phyloP scores from a whole-genome alignment of 192 early-diverging fungal species.

The Chytriomyces confervae region DNA sequence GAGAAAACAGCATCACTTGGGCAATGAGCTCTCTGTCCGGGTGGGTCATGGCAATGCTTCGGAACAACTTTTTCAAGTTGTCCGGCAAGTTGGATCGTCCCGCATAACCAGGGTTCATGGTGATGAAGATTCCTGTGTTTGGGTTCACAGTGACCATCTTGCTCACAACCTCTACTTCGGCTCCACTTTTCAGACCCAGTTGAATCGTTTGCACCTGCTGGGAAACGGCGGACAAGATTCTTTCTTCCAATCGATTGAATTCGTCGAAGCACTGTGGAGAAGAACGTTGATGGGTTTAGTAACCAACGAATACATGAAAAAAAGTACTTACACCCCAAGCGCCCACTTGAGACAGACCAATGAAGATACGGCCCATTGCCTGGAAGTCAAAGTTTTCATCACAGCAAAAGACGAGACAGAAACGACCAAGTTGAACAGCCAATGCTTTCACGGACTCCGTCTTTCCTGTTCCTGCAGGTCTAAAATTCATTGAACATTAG shows the following conservation, averaged over 20 bases:
- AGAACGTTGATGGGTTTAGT: not conserved
- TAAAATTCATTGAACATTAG: not conserved
- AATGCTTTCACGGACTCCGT: slow-evolving; percentile 99
- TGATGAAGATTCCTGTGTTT: slow-evolving; percentile 77
- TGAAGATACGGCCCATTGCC: slow-evolving; percentile 99
- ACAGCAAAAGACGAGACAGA: slow-evolving; percentile 99
- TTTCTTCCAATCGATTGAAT: slow-evolving; percentile 98
- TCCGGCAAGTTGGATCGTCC: slow-evolving; percentile 98
- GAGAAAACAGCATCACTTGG: slow-evolving; percentile 99
- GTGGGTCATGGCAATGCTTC: slow-evolving; percentile 98
- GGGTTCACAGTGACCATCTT: slow-evolving; percentile 84
- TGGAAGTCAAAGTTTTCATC: slow-evolving; percentile 99
- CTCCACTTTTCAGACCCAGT: slow-evolving; percentile 80
- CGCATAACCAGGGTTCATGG: slow-evolving; percentile 99
- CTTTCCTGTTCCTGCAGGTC: slow-evolving; percentile 98
- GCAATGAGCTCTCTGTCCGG: slow-evolving; percentile 98
- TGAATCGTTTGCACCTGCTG: slow-evolving; percentile 99
- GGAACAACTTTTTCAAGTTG: slow-evolving; percentile 98
- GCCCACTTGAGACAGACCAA: slow-evolving; percentile 97
- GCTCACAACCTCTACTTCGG: slow-evolving; percentile 92
- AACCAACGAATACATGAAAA: not conserved
- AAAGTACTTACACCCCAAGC: slow-evolving; percentile 86
- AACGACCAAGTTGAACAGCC: slow-evolving; percentile 92
- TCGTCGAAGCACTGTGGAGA: slow-evolving; percentile 78
- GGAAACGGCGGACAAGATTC: slow-evolving; percentile 97